Conservation (phyloP, 2,329 filamentous ascomycete genomes). For the Phaeosphaeriaceae sp. region DNA sequence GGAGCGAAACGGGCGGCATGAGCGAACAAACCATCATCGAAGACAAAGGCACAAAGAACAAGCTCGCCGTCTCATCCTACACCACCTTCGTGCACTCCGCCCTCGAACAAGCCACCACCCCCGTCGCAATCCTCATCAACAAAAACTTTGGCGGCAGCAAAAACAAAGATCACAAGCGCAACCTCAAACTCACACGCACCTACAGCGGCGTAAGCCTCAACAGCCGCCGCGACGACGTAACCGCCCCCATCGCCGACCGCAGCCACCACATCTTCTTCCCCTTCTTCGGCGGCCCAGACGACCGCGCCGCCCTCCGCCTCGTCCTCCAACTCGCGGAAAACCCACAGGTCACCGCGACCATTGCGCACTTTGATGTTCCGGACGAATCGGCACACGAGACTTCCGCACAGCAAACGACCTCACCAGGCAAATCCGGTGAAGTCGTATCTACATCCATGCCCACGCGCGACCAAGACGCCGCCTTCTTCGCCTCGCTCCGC, state of each 20-base stretch:
- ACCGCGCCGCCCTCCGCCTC: slow-evolving; percentile 77
- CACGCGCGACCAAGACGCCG: slow-evolving; percentile 53
- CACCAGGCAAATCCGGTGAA: slow-evolving; percentile 24
- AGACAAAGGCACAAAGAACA: slow-evolving; percentile 60
- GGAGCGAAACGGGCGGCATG: slow-evolving; percentile 82
- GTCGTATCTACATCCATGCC: slow-evolving; percentile 11
- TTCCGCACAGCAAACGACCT: slow-evolving; percentile 22
- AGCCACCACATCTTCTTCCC: slow-evolving; percentile 86
- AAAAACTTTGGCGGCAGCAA: slow-evolving; percentile 65
- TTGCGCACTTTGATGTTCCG: slow-evolving; percentile 64
- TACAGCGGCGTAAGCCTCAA: slow-evolving; percentile 53
- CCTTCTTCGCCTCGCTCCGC: slow-evolving; percentile 64
- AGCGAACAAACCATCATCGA: slow-evolving; percentile 65
- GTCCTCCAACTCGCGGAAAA: slow-evolving; percentile 85
- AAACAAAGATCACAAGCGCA: slow-evolving; percentile 39
- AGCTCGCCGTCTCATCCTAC: slow-evolving; percentile 69
- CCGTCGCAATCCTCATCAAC: slow-evolving; percentile 81
- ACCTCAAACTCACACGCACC: slow-evolving; percentile 32
- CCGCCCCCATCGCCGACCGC: slow-evolving; percentile 66
- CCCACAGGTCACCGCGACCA: slow-evolving; percentile 76
- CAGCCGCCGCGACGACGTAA: slow-evolving; percentile 63
- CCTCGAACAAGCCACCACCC: slow-evolving; percentile 68
- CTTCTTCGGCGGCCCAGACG: slow-evolving; percentile 84
- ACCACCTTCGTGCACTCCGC: slow-evolving; percentile 74
- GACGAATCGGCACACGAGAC: too few species aligned